Evolutionary conservation across 108 stramenopile genomes (phyloP), one percentile per base, ranked within the genome.

Genomic region (Stephanodiscus triporus): DNA sequence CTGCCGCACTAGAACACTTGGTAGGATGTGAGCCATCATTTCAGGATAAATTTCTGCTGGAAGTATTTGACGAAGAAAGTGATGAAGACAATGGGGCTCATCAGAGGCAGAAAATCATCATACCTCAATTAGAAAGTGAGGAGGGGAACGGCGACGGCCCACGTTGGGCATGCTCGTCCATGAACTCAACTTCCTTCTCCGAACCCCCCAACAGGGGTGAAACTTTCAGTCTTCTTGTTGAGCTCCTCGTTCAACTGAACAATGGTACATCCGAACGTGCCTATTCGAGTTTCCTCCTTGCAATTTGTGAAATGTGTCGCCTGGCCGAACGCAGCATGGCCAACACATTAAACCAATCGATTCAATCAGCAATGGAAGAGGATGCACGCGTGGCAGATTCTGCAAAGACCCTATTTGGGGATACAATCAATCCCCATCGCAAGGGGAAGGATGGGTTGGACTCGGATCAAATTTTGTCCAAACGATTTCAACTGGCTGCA

Each of bases 251-350:
- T 42, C 64, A 72, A 63, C 38, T 86, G n/a, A 74, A 80, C 38
- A 63, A 81, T 16, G 78, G 63, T 20, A 64, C 69, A 34, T 68
- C 76, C 20, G 76, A 72, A 60, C 56, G 71, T 22, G 70, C 66
- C 19, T 80, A 75, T 53, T 77, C 78, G 37, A 67, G 78, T 55
- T 82, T 89, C 43, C 71, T 78, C 11, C 80, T 95, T 24, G 87
- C 91, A 0, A 66, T 95, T 40, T 82, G 86, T 23, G 90, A 92
- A 80, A 91, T 91, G 90, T 90, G 90, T 48, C 87, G 87, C 20
- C 68, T 91, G 6, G 91, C 90, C 1, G 84, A 89, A 75, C 78
- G 89, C 16, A 82, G 70, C 42, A 84, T 92, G 34, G 68, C 84
- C 40, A 88, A 87, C 22, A 89, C 82, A 29, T 77, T 95, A 56